phyloP scores from a whole-genome alignment of 345 rosid species.

The Citrus australasica region DNA sequence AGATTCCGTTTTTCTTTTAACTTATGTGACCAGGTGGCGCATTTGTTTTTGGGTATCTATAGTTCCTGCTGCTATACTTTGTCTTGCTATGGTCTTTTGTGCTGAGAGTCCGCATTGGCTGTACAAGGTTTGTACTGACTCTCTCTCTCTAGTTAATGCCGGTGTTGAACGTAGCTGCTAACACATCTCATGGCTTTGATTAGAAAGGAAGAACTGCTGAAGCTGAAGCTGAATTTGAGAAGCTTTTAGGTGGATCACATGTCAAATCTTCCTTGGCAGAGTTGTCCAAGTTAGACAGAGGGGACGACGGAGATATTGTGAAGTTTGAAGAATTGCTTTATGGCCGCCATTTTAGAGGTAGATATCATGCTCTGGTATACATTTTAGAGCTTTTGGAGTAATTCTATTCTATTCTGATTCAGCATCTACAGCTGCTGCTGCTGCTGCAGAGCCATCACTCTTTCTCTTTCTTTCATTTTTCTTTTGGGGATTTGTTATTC shows the following conservation, averaged over 20 bases:
- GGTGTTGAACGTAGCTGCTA: conserved; percentile 1
- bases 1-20: not conserved
- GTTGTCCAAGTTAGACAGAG: conserved; percentile 68
- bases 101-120: conserved; percentile 93
- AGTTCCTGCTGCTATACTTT: conserved; percentile 82
- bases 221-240: conserved; percentile 85
- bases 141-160: not conserved
- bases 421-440: conserved; percentile 8
- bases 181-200: conserved; percentile 17
- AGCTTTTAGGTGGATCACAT: conserved; percentile 77
- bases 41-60: conserved; percentile 82
- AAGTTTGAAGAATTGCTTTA: conserved; percentile 61
- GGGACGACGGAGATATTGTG: conserved; percentile 62
- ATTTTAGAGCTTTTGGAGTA: conserved; percentile 8
- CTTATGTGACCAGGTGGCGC: conserved; percentile 73
- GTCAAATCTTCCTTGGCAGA: conserved; percentile 79
- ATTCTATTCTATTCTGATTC: conserved; percentile 5
- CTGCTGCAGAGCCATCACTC: not conserved
- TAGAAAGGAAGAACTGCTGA: conserved; percentile 85
- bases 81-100: conserved; percentile 73
- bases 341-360: conserved; percentile 91
- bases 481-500: conserved; percentile 58
- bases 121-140: conserved; percentile 60
- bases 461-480: conserved; percentile 17
- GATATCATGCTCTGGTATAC: conserved; percentile 9